Evolutionary conservation across 495 filamentous ascomycete species (phyloP).

Genomic region (Penicillium waksmanii): DNA sequence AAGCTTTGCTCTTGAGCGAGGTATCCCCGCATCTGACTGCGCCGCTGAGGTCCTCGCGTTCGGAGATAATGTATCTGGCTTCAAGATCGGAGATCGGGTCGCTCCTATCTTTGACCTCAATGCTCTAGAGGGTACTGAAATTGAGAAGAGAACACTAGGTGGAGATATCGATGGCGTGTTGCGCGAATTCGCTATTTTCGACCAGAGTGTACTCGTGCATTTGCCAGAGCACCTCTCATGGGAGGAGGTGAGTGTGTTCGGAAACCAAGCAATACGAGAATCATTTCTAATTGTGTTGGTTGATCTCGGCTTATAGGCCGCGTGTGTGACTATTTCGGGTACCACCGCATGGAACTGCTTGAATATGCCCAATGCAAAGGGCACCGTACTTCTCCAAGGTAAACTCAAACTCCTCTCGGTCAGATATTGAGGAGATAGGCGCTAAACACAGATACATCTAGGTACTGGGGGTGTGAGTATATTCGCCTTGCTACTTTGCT

Average conservation of each 20-base stretch:
- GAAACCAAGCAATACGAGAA: no score
- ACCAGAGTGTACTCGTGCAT: not conserved
- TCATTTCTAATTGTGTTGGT: not conserved
- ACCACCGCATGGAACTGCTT: slow-evolving; percentile 2
- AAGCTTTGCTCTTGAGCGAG: not conserved
- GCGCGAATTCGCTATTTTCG: slow-evolving; percentile 4
- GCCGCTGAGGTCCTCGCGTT: slow-evolving; percentile 3
- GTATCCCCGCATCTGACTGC: not conserved
- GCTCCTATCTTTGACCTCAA: slow-evolving; percentile 7
- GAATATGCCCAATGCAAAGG: not conserved
- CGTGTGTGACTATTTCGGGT: slow-evolving; percentile 1
- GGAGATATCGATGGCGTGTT: slow-evolving; percentile 9
- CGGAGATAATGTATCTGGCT: not conserved
- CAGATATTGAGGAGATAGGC: no score
- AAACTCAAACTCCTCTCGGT: no score
- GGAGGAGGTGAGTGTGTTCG: not conserved
- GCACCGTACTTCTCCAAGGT: slow-evolving; percentile 6
- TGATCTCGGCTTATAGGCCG: not conserved
- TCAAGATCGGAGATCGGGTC: slow-evolving; percentile 8
- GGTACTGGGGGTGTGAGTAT: slow-evolving; percentile 9
- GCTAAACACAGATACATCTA: not conserved
- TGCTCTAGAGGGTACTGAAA: not conserved
- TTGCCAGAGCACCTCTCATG: not conserved
- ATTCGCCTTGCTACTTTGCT: not conserved
- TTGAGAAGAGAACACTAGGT: not conserved